Percentiles rank a stretch among this genome's conserved stretches.
phyloP scores from a whole-genome alignment of 371 early-diverging fungal species.

The Saksenaea oblongispora region DNA sequence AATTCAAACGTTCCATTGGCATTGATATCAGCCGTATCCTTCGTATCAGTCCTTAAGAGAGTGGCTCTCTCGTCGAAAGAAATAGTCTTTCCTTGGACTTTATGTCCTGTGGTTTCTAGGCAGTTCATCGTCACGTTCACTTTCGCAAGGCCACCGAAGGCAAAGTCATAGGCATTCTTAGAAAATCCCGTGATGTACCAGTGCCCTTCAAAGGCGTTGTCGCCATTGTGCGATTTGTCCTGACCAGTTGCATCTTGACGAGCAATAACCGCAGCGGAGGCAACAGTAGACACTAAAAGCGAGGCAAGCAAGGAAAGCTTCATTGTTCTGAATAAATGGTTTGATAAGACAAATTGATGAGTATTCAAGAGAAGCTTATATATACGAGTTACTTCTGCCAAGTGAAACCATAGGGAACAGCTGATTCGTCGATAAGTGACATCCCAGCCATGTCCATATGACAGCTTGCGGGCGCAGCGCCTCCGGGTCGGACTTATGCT shows the following conservation, averaged over 20 bases:
- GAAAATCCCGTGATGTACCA: not conserved
- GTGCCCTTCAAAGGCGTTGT: not conserved
- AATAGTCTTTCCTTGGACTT: not conserved
- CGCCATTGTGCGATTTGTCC: not conserved
- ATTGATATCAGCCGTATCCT: not conserved
- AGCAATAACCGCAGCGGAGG: not conserved
- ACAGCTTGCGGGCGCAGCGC: no score
- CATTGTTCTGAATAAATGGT: no score
- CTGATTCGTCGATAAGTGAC: no score
- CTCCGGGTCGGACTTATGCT: no score
- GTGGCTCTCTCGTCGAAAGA: not conserved
- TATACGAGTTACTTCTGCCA: no score
- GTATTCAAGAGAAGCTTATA: no score
- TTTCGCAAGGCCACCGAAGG: not conserved
- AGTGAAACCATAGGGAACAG: no score
- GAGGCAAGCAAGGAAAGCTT: no score
- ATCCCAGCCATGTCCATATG: no score
- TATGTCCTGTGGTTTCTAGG: not conserved
- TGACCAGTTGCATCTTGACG: not conserved
- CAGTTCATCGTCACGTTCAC: not conserved
- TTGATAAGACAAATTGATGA: no score
- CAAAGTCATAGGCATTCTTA: not conserved
- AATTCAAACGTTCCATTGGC: not conserved
- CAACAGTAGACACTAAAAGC: not conserved
- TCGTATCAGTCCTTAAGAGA: not conserved